Conservation (phyloP, 495 filamentous ascomycete genomes). For the Penicillium subrubescens region DNA sequence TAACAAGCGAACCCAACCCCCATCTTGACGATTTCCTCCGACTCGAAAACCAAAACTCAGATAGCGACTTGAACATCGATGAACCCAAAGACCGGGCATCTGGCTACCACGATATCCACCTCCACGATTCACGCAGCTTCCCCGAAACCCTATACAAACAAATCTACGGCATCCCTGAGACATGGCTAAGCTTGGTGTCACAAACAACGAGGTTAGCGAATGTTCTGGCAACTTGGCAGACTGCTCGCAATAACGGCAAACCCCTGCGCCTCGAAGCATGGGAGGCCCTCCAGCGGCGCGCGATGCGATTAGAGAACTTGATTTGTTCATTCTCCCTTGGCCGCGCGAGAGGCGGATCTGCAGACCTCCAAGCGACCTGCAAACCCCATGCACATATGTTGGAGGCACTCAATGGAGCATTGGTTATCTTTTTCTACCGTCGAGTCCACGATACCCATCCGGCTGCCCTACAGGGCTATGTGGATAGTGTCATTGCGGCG, state of each 20-base stretch:
- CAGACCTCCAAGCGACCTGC: slow-evolving; percentile 18
- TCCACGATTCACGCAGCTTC: slow-evolving; percentile 37
- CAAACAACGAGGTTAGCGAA: slow-evolving; percentile 41
- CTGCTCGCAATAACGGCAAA: slow-evolving; percentile 15
- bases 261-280: slow-evolving; percentile 26
- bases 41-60: slow-evolving; percentile 31
- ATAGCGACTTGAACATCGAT: slow-evolving; percentile 40
- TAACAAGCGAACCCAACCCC: slow-evolving; percentile 17
- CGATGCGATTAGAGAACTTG: slow-evolving; percentile 37
- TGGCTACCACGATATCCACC: slow-evolving; percentile 36
- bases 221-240: slow-evolving; percentile 31
- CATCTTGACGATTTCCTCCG: slow-evolving; percentile 40
- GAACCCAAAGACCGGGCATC: slow-evolving; percentile 34
- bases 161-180: slow-evolving; percentile 40
- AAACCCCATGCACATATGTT: slow-evolving; percentile 29
- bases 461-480: slow-evolving; percentile 32
- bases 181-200: slow-evolving; percentile 40
- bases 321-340: slow-evolving; percentile 34
- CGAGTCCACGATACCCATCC: slow-evolving; percentile 35
- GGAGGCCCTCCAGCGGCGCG: slow-evolving; percentile 36
- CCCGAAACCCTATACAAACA: slow-evolving; percentile 36
- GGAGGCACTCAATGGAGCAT: slow-evolving; percentile 31
- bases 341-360: slow-evolving; percentile 7
- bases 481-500: slow-evolving; percentile 35
- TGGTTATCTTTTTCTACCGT: slow-evolving; percentile 40